Percentiles rank a stretch among this genome's conserved stretches.
phyloP scores from a whole-genome alignment of 345 rosid genomes.

The Carallia pectinifolia region DNA sequence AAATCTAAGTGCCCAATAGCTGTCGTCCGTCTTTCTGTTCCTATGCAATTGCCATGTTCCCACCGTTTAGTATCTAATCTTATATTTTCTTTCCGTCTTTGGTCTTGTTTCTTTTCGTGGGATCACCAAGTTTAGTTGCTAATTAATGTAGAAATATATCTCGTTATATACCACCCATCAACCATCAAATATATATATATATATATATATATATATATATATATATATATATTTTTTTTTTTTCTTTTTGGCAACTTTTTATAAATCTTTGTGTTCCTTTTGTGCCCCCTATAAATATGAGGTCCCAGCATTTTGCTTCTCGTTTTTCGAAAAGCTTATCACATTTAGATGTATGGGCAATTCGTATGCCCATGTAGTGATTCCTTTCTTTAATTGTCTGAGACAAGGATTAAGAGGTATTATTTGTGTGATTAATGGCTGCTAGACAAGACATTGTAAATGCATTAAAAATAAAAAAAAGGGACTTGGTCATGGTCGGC shows the following conservation, averaged over 20 bases:
- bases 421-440: too few species aligned
- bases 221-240: too few species aligned
- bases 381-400: background rate
- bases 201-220: background rate
- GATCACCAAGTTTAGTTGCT: conserved; percentile 14
- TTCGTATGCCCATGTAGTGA: too few species aligned
- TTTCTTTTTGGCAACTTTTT: background rate
- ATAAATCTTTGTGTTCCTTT: background rate
- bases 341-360: background rate
- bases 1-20: conserved; percentile 55
- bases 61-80: conserved; percentile 19
- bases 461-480: too few species aligned
- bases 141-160: background rate
- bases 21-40: conserved; percentile 23
- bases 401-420: conserved; percentile 2
- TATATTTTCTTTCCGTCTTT: conserved; percentile 5
- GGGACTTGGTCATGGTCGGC: too few species aligned
- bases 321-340: background rate
- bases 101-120: background rate
- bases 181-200: background rate
- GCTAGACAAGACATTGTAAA: too few species aligned
- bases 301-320: background rate
- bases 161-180: background rate
- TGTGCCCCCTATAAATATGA: background rate
- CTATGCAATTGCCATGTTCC: conserved; percentile 33